Evolutionary conservation across 768 basidiomycete genomes (phyloP), one percentile per base, ranked within the genome.

Genomic region (Steccherinum ochraceum): DNA sequence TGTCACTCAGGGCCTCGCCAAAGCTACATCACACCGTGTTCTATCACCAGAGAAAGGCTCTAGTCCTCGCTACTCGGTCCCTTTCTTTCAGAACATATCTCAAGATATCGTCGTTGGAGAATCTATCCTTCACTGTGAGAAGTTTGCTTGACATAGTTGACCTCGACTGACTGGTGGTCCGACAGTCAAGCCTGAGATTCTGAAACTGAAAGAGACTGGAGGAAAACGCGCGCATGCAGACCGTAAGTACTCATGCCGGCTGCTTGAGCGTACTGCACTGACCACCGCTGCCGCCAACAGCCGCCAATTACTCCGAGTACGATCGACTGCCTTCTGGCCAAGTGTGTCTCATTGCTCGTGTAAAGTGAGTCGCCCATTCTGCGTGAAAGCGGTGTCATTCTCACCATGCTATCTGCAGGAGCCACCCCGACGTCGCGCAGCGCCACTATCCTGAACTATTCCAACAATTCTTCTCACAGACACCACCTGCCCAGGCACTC

Each of bases 51-150:
- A 72, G 1, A 49, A 65, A 5, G 76, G 57, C 12, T 69, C 72
- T 0, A 80, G 79, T 0, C 79, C 86, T 0, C 81, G 89, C 11
- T 91, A 89, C 66, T 90, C 88, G 0, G 78, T 92, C 0, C 89
- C 89, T 0, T 89, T 89, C 69, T 92, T 92, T 78, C 89, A 91
- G 58, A 88, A 82, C 57, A 89, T 91, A 48, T 70, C 80, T 5
- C 68, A 86, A 40, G 68, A 74, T 27, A 71, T 80, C 3, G 67
- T 70, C 43, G 68, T 91, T 16, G 67, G 64, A 21, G 71, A 78
- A 40, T 49, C 72, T 2, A 74, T 68, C 5, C 65, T 78, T 16
- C 63, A 70, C 3, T 66, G 74, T 78, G 75, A 26, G 66, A 56
- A 4, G 16, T 40, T 12, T 25, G 5, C 11, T 39, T n/a, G n/a